Evolutionary conservation across 176 grass and related monocot genomes (phyloP).

Genomic region (Rhynchospora tenuis): DNA sequence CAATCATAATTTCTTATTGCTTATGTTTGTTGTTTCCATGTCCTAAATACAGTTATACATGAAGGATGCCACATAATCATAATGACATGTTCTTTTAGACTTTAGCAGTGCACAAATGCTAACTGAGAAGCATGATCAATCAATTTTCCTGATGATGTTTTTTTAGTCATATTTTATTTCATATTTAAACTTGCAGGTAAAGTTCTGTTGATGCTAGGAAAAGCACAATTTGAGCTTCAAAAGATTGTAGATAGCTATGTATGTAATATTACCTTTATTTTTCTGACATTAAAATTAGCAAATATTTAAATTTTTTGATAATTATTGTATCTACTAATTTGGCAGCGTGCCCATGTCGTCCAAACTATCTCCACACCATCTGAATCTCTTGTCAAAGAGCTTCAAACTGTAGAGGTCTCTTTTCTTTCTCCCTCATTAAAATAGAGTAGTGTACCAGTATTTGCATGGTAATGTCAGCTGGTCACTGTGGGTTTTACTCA

Average conservation of each 20-base stretch:
- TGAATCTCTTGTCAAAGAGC: conserved; percentile 84
- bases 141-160: conserved; percentile 1
- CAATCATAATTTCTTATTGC: background rate
- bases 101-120: background rate
- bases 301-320: conserved; percentile 9
- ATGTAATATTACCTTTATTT: conserved; percentile 38
- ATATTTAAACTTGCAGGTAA: conserved; percentile 42
- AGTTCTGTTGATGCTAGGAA: conserved; percentile 86
- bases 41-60: background rate
- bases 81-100: background rate
- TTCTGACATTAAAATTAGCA: background rate
- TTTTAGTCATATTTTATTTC: background rate
- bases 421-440: background rate
- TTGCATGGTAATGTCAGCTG: background rate
- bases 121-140: background rate
- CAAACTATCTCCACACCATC: conserved; percentile 90
- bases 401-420: conserved; percentile 88
- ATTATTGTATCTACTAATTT: conserved; percentile 32
- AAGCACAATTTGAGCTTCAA: conserved; percentile 90
- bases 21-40: background rate
- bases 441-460: background rate
- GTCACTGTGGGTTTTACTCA: background rate
- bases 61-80: background rate
- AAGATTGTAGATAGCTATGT: conserved; percentile 98
- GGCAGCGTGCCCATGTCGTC: conserved; percentile 87